These are phyloP conservation scores for Beauveria scarabaeidicola DNA, from an alignment of 2,329 filamentous ascomycete genomes.

Conservation along the genomic window DNA sequence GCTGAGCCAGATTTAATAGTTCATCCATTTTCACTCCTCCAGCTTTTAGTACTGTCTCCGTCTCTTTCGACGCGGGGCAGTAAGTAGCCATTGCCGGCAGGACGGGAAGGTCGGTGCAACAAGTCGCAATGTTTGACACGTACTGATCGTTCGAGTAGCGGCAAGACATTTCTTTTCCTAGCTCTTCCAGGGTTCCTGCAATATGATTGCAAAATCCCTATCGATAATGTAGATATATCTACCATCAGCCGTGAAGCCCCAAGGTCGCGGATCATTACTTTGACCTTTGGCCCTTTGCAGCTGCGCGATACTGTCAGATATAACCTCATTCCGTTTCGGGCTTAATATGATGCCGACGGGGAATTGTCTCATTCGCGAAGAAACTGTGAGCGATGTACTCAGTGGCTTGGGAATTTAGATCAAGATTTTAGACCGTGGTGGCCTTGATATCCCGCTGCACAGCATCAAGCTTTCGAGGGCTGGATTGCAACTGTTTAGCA, in stretches of 20 bases:
- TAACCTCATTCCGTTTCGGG: background rate
- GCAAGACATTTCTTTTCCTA: background rate
- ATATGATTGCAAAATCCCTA: background rate
- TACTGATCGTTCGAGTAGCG: background rate
- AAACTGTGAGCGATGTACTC: background rate
- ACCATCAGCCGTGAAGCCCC: background rate
- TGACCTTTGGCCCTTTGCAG: background rate
- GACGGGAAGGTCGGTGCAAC: background rate
- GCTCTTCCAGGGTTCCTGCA: background rate
- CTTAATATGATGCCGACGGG: background rate
- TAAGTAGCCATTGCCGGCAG: too few species aligned
- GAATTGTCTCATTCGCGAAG: background rate
- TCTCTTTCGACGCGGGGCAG: too few species aligned
- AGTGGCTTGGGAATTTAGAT: background rate
- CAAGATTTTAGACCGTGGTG: background rate
- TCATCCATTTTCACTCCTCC: too few species aligned
- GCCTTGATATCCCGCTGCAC: background rate
- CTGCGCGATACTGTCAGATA: background rate
- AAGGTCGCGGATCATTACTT: background rate
- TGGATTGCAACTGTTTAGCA: background rate
- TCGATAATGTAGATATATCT: background rate
- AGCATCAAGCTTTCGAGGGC: background rate
- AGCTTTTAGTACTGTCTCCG: too few species aligned
- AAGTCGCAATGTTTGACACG: background rate
- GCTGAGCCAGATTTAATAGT: too few species aligned